phyloP scores from a whole-genome alignment of 73 alveolate genomes.

The Vitrella brassicaformis region DNA sequence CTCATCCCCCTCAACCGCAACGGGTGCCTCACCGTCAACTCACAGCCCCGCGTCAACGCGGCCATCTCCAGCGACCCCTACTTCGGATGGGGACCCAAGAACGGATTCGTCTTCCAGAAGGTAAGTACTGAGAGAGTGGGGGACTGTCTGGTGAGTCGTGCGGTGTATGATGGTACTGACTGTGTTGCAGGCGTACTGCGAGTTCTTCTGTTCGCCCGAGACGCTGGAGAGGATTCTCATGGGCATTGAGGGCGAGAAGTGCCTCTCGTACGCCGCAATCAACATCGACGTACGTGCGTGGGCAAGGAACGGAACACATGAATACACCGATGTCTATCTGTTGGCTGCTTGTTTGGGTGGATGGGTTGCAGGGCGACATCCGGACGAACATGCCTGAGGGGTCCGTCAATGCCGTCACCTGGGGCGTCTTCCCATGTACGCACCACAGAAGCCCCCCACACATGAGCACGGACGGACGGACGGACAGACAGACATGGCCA shows the following conservation, averaged over 20 bases:
- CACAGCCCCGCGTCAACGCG: constrained; percentile 51
- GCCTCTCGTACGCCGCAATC: constrained; percentile 46
- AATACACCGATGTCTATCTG: too few relatives aligned
- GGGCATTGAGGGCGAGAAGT: constrained; percentile 19
- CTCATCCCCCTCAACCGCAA: constrained; percentile 28
- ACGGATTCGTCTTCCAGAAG: constrained; percentile 53
- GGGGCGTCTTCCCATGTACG: constrained; percentile 65
- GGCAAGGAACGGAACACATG: too few relatives aligned
- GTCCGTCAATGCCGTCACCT: constrained; percentile 58
- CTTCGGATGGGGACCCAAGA: constrained; percentile 62
- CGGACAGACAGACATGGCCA: too few relatives aligned
- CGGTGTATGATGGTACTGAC: too few relatives aligned
- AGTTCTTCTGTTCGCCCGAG: constrained; percentile 46
- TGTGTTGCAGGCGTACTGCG: constrained; percentile 46
- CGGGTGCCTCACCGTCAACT: constrained; percentile 42
- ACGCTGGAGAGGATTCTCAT: constrained; percentile 9
- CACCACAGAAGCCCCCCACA: too few relatives aligned
- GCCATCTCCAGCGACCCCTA: constrained; percentile 45
- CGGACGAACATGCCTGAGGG: constrained; percentile 22
- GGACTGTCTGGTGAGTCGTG: too few relatives aligned
- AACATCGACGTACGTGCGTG: neutral
- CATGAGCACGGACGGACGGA: too few relatives aligned
- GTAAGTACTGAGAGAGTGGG: too few relatives aligned
- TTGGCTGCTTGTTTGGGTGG: neutral
- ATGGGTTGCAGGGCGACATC: constrained; percentile 2